Evolutionary conservation across 2,329 filamentous ascomycete genomes (phyloP).

Genomic region (Cryphonectria nitschkei): DNA sequence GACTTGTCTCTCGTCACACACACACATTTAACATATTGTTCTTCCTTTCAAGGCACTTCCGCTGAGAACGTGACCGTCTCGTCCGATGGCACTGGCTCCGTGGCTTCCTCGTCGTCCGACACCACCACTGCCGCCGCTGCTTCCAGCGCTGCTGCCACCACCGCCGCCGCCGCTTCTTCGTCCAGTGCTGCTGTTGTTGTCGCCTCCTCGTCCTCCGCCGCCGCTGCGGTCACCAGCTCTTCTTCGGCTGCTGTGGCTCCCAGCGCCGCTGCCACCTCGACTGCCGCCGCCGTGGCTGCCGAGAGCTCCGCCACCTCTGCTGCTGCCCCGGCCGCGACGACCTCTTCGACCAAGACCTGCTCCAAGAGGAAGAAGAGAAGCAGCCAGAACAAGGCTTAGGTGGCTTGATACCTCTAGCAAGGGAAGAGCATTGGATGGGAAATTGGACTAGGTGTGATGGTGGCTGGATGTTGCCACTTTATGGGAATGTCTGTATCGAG

Average conservation of each 20-base stretch:
- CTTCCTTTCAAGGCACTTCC: constrained; percentile 10
- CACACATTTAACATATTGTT: background rate
- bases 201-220: background rate
- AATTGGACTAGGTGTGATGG: background rate
- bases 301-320: constrained; percentile 15
- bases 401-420: background rate
- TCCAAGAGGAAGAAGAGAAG: constrained; percentile 18
- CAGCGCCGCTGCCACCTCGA: background rate
- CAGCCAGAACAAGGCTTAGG: constrained; percentile 3
- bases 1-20: no score
- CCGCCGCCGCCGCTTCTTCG: background rate
- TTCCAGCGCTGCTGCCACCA: background rate
- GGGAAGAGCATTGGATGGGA: background rate
- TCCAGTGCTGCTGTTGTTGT: constrained; percentile 2
- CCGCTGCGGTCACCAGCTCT: background rate
- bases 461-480: background rate
- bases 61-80: constrained; percentile 20
- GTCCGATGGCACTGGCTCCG: constrained; percentile 9
- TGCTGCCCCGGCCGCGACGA: constrained; percentile 8
- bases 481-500: background rate
- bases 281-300: constrained; percentile 8
- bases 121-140: background rate
- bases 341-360: constrained; percentile 14
- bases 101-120: constrained; percentile 6
- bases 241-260: background rate